Conservation (phyloP, 2,329 filamentous ascomycete genomes). For the Fonsecaea nubica region DNA sequence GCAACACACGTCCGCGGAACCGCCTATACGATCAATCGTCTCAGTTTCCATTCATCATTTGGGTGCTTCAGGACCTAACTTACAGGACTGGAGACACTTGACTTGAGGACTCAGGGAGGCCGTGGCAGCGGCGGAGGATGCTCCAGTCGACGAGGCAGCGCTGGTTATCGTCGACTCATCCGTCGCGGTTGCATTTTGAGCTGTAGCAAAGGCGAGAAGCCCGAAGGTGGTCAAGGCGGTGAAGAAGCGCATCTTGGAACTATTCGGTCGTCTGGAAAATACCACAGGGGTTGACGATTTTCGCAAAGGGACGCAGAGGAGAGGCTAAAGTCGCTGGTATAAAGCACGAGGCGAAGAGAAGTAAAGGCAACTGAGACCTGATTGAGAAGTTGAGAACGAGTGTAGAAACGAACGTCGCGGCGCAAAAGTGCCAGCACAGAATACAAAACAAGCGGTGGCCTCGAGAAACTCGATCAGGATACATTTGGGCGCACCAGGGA, state of each 20-base stretch:
- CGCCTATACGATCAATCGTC: constrained; percentile 44
- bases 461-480: constrained; percentile 5
- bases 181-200: constrained; percentile 37
- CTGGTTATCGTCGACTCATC: constrained; percentile 42
- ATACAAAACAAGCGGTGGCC: constrained; percentile 4
- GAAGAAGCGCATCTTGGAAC: constrained; percentile 39
- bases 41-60: constrained; percentile 1
- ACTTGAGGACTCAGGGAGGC: constrained; percentile 45
- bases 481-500: constrained; percentile 17
- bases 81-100: constrained; percentile 49
- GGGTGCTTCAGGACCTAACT: constrained; percentile 28
- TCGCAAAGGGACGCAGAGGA: not conserved
- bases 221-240: constrained; percentile 42
- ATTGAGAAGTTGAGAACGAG: constrained; percentile 15
- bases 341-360: constrained; percentile 8
- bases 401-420: constrained; percentile 21
- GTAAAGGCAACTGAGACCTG: constrained; percentile 9
- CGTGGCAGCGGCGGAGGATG: constrained; percentile 44
- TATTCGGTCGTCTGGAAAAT: not conserved
- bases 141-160: constrained; percentile 43
- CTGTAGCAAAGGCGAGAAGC: constrained; percentile 54
- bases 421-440: constrained; percentile 24
- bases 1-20: constrained; percentile 57
- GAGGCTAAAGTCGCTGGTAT: constrained; percentile 8
- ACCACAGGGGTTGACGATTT: not conserved